Base-by-base conservation (phyloP, 306 rosid genomes). In the Leucaena leucocephala region DNA sequence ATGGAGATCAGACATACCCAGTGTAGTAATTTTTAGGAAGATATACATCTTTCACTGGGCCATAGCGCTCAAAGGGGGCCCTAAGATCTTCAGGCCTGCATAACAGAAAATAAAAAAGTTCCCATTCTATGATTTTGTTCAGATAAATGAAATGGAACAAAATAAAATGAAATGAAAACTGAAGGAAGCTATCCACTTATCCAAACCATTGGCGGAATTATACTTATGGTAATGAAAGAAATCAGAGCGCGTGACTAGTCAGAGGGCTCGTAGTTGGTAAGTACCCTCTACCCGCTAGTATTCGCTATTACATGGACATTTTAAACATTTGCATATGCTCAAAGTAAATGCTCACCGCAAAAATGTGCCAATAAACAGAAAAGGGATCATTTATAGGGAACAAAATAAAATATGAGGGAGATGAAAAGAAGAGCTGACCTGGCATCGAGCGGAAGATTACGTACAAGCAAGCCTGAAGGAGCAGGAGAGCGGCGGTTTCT, bases 21-120 rank as follows among this genome's bases (percentile, higher is more conserved):
- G 97, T 93, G 85, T 93, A 82, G 80, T 90, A 96, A 84, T 96
- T 93, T 86, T 88, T 93, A 7, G 99, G 99, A 66, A 96, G 94
- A 88, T 96, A 96, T 57, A 96, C 99, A 78, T 96, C 99, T 89
- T 93, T 96, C 84, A 96, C 97, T 5, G 96, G 94, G 71, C 99
- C 99, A 89, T 12, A 96, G 39, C 99, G 98, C 81, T 93, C 99
- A 65, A 96, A 96, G 10, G 73, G 73, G 19, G 38, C 73, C 73
- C 73, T 68, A 12, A 68, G 73, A 68, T 68, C 73, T 68, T 68
- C 73, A 43, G 73, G 73, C 73, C 73, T 68, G 54, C 54, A 68
- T 19, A 5, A 68, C 72, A 43, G 16, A 11, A 4, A 12, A 19
- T 21, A 7, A 68, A 42, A 43, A 68, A 21, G 8, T 19, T 42